phyloP scores from a whole-genome alignment of 2,329 filamentous ascomycete genomes.

The Aotearoamyces nothofagi region DNA sequence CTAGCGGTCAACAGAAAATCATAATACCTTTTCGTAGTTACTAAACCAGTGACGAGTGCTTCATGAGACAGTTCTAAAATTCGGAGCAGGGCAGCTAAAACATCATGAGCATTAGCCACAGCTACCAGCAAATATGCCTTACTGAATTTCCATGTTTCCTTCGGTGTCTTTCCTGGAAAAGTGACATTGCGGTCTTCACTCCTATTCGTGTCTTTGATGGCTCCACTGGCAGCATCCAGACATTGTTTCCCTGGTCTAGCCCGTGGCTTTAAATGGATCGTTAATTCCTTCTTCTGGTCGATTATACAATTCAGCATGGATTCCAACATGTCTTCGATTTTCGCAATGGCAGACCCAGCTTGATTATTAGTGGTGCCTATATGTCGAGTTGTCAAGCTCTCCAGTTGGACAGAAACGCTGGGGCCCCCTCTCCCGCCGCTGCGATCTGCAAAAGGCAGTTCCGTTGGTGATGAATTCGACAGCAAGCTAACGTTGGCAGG shows the following conservation, averaged over 20 bases:
- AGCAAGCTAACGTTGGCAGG: too few relatives aligned
- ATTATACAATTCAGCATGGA: slow-evolving; percentile 31
- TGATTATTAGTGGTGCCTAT: too few relatives aligned
- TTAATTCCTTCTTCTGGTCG: slow-evolving; percentile 26
- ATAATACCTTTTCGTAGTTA: slow-evolving; percentile 46
- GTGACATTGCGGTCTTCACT: slow-evolving; percentile 8
- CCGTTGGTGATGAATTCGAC: too few relatives aligned
- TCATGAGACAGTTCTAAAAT: slow-evolving; percentile 45
- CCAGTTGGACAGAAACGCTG: too few relatives aligned
- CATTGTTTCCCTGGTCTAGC: slow-evolving; percentile 3
- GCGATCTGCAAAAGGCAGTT: too few relatives aligned
- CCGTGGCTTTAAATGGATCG: slow-evolving; percentile 30
- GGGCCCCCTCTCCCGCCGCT: too few relatives aligned
- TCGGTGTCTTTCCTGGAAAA: slow-evolving; percentile 32
- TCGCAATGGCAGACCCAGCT: slow-evolving; percentile 25
- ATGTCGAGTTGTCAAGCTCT: too few relatives aligned
- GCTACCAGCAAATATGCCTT: too few relatives aligned
- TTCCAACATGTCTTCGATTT: slow-evolving; percentile 40
- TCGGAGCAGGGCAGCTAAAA: slow-evolving; percentile 36
- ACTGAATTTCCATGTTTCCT: slow-evolving; percentile 39
- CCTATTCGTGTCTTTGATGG: not conserved
- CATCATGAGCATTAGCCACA: too few relatives aligned
- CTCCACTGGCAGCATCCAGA: slow-evolving; percentile 1
- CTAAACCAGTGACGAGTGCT: slow-evolving; percentile 35
- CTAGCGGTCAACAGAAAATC: too few relatives aligned